phyloP scores from a whole-genome alignment of 371 early-diverging fungal species.

The Umbelopsis sp. region DNA sequence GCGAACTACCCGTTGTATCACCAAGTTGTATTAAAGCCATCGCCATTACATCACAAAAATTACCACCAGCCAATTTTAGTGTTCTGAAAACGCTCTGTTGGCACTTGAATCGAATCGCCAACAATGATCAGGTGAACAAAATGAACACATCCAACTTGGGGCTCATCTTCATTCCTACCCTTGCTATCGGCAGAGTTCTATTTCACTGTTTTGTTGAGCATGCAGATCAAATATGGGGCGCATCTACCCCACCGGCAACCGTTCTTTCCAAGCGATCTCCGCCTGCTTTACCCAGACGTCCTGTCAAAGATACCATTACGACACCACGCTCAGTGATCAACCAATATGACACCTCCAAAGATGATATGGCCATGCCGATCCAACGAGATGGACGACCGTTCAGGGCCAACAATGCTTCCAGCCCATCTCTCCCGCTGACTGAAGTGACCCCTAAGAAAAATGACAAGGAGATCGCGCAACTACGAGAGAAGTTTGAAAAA shows the following conservation, averaged over 20 bases:
- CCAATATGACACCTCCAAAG: conserved; percentile 15
- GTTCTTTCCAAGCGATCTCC: not conserved
- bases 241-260: not conserved
- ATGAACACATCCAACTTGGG: conserved; percentile 84
- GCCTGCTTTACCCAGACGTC: conserved; percentile 18
- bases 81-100: conserved; percentile 60
- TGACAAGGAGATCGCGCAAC: not conserved
- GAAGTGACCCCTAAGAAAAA: not conserved
- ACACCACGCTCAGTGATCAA: conserved; percentile 40
- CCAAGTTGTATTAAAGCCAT: conserved; percentile 28
- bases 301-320: conserved; percentile 33
- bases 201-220: conserved; percentile 61
- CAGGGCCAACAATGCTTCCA: not conserved
- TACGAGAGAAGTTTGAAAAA: conserved; percentile 6
- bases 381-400: conserved; percentile 23
- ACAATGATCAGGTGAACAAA: conserved; percentile 62
- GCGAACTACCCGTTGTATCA: conserved; percentile 29
- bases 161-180: conserved; percentile 80
- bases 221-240: conserved; percentile 21
- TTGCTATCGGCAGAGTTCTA: conserved; percentile 72
- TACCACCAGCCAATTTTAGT: conserved; percentile 61
- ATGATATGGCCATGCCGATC: conserved; percentile 11
- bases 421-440: not conserved
- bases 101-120: conserved; percentile 73
- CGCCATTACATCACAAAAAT: conserved; percentile 42